Percentiles rank a stretch among this genome's conserved stretches.
These are phyloP conservation scores for Ascoidea asiatica DNA, from an alignment of 805 yeast species.

Conservation along the genomic window DNA sequence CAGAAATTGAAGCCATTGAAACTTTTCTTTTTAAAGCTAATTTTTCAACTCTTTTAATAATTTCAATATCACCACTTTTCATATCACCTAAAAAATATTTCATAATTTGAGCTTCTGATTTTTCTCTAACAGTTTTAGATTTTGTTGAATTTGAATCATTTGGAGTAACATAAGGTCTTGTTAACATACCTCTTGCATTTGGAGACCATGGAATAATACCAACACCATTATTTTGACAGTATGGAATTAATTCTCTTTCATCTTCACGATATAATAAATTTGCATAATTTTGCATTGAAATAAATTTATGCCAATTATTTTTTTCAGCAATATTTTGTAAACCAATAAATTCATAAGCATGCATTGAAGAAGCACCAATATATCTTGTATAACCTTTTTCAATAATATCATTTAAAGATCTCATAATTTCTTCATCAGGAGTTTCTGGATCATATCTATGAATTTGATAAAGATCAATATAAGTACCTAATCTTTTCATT, in stretches of 20 bases:
- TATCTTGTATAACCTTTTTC: conserved; percentile 34
- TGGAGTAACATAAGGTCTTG: conserved; percentile 32
- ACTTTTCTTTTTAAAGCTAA: conserved; percentile 32
- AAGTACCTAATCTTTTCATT: conserved; percentile 34
- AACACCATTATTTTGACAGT: conserved; percentile 36
- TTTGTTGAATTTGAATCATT: not conserved
- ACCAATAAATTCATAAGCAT: conserved; percentile 37
- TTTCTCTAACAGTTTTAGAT: conserved; percentile 1
- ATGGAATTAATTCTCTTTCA: conserved; percentile 47
- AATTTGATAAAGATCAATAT: conserved; percentile 42
- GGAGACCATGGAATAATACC: conserved; percentile 45
- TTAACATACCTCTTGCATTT: conserved; percentile 37
- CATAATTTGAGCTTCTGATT: not conserved
- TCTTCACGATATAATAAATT: conserved; percentile 50
- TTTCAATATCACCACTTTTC: conserved; percentile 17
- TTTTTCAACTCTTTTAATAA: conserved; percentile 38
- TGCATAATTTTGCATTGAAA: conserved; percentile 45
- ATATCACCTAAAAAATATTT: conserved; percentile 10
- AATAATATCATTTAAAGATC: conserved; percentile 38
- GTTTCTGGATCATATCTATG: conserved; percentile 37
- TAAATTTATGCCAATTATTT: conserved; percentile 42
- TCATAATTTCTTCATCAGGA: conserved; percentile 42
- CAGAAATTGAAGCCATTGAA: conserved; percentile 39
- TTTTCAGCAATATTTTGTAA: conserved; percentile 44
- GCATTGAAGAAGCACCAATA: conserved; percentile 54